These are phyloP conservation scores for Allantophomopsis lycopodina DNA, from an alignment of 2,329 filamentous ascomycete genomes.

Conservation along the genomic window DNA sequence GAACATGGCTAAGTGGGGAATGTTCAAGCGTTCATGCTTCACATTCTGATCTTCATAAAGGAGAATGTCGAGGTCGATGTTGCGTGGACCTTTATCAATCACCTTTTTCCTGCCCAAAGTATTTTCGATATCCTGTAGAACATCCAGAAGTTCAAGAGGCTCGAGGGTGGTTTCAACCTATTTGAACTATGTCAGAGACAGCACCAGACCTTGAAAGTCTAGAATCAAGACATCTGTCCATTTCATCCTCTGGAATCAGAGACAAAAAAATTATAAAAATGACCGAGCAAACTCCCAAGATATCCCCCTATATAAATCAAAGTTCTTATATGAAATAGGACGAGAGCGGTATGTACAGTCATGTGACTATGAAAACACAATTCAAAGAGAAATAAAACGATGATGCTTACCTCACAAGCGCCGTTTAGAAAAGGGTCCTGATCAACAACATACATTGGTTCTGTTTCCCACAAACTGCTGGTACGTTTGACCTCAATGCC, in stretches of 20 bases:
- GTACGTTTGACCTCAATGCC: constrained; percentile 66
- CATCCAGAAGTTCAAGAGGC: constrained; percentile 64
- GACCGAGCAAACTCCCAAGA: too few relatives aligned
- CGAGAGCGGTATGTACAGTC: too few relatives aligned
- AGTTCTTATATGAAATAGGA: background rate
- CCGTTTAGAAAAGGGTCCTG: constrained; percentile 87
- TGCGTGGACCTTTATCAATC: constrained; percentile 86
- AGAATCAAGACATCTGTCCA: too few relatives aligned
- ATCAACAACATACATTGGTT: constrained; percentile 90
- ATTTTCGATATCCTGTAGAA: constrained; percentile 74
- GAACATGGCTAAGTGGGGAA: constrained; percentile 75
- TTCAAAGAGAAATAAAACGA: background rate
- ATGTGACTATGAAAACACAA: background rate
- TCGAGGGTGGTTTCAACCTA: constrained; percentile 70
- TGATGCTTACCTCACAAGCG: constrained; percentile 63
- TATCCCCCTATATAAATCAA: background rate
- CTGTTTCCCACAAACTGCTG: constrained; percentile 85
- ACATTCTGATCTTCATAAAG: constrained; percentile 60
- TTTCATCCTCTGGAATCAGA: too few relatives aligned
- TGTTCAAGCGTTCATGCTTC: constrained; percentile 56
- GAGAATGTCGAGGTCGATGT: constrained; percentile 88
- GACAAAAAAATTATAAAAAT: too few relatives aligned
- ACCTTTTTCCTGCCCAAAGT: constrained; percentile 67
- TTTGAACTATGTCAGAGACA: background rate
- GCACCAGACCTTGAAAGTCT: too few relatives aligned